Evolutionary conservation across 192 early-diverging fungal species (phyloP).

Genomic region (Coemansia sp.): DNA sequence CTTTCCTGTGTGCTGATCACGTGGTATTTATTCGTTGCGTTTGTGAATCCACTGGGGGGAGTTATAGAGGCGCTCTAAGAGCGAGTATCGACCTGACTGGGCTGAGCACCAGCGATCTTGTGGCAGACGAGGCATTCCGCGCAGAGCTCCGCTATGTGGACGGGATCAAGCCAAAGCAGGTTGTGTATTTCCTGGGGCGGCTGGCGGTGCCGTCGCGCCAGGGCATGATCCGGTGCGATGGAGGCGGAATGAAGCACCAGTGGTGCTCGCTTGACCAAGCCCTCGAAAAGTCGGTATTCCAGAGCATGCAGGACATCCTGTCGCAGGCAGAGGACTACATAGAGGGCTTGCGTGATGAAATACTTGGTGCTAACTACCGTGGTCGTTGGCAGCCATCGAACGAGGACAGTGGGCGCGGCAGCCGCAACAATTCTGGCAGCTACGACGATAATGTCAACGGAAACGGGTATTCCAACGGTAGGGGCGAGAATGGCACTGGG

Average conservation of each 20-base stretch:
- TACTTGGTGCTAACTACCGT: conserved; percentile 25
- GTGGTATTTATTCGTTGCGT: background rate
- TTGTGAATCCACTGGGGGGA: background rate
- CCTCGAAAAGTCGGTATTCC: conserved; percentile 65
- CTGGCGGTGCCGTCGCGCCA: conserved; percentile 60
- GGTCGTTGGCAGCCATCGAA: conserved; percentile 43
- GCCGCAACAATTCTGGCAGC: background rate
- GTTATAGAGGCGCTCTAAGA: conserved; percentile 72
- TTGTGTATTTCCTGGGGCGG: conserved; percentile 78
- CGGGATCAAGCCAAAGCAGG: conserved; percentile 77
- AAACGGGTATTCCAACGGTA: conserved; percentile 1
- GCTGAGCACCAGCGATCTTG: conserved; percentile 66
- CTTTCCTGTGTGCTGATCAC: background rate
- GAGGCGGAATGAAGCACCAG: conserved; percentile 67
- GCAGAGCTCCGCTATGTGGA: conserved; percentile 80
- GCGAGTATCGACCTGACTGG: conserved; percentile 74
- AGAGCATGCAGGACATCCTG: conserved; percentile 83
- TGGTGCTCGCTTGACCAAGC: conserved; percentile 72
- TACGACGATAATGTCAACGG: conserved; percentile 11
- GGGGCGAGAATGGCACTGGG: conserved; percentile 11
- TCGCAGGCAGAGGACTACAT: conserved; percentile 66
- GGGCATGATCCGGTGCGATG: conserved; percentile 52
- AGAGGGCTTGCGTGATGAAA: conserved; percentile 55
- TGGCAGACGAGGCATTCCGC: conserved; percentile 69
- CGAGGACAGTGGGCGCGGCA: conserved; percentile 35